Percentiles rank a stretch among this genome's conserved stretches.
Conservation (phyloP, 2,329 filamentous ascomycete species). For the Paecilomyces fulvus region DNA sequence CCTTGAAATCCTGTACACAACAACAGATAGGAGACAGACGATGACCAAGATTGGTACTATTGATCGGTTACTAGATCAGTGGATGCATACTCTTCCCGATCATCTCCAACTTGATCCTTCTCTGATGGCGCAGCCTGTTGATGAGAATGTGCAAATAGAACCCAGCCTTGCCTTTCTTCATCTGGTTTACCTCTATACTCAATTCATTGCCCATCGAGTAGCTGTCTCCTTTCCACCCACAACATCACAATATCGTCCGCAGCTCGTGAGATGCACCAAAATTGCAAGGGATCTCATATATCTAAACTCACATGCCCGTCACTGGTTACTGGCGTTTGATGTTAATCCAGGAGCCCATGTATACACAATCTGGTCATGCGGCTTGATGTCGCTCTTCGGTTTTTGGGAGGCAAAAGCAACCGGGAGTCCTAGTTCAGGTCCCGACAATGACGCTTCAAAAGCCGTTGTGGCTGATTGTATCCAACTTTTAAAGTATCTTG, state of each 20-base stretch:
- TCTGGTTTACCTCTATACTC: slow-evolving; percentile 5
- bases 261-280: slow-evolving; percentile 2
- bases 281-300: slow-evolving; percentile 4
- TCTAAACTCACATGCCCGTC: slow-evolving; percentile 2
- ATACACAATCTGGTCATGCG: slow-evolving; percentile 8
- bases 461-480: background rate
- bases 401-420: slow-evolving; percentile 1
- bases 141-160: background rate
- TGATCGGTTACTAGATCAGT: slow-evolving; percentile 7
- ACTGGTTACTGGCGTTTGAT: slow-evolving; percentile 3
- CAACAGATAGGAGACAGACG: slow-evolving; percentile 6
- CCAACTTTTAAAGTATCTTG: slow-evolving; percentile 1
- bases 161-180: slow-evolving; percentile 8
- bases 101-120: slow-evolving; percentile 5
- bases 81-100: slow-evolving; percentile 6
- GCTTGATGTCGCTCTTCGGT: slow-evolving; percentile 5
- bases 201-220: slow-evolving; percentile 5
- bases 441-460: background rate
- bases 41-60: slow-evolving; percentile 7
- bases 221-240: slow-evolving; percentile 5
- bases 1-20: slow-evolving; percentile 8
- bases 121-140: background rate
- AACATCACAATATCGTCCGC: slow-evolving; percentile 2
- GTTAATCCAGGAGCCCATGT: slow-evolving; percentile 8
- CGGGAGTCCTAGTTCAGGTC: background rate